phyloP scores from a whole-genome alignment of 192 early-diverging fungal genomes.

The Dissophora globulifera region DNA sequence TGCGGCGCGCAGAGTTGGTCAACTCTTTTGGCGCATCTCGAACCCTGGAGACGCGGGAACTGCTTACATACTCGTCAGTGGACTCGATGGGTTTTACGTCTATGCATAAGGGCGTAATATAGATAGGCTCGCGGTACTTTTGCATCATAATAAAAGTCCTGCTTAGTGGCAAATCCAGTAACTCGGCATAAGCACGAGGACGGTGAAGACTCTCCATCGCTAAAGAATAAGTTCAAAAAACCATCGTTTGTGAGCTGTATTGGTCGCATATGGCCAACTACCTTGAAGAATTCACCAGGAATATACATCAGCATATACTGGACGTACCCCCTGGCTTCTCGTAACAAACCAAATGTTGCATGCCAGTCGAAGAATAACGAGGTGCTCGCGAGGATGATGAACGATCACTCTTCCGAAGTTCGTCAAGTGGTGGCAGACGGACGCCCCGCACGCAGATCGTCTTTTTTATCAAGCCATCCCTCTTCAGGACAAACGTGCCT shows the following conservation, averaged over 20 bases:
- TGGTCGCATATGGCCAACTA: too few species aligned
- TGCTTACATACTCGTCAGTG: conserved; percentile 19
- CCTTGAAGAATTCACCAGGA: too few species aligned
- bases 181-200: conserved; percentile 29
- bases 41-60: conserved; percentile 12
- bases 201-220: conserved; percentile 25
- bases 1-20: too few species aligned
- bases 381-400: too few species aligned
- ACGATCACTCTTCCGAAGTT: too few species aligned
- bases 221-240: too few species aligned
- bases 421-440: not conserved
- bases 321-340: conserved; percentile 33
- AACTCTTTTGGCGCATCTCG: not conserved
- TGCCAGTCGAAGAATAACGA: not conserved
- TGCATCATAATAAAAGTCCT: conserved; percentile 29
- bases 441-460: conserved; percentile 43
- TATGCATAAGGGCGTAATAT: not conserved
- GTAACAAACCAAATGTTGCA: conserved; percentile 38
- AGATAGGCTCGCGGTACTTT: conserved; percentile 17
- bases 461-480: conserved; percentile 53
- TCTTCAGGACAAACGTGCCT: conserved; percentile 54
- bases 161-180: conserved; percentile 26
- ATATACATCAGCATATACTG: not conserved
- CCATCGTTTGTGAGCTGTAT: too few species aligned
- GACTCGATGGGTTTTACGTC: conserved; percentile 9